Conservation (phyloP, 257 asterid species). For the Salvia splendens region DNA sequence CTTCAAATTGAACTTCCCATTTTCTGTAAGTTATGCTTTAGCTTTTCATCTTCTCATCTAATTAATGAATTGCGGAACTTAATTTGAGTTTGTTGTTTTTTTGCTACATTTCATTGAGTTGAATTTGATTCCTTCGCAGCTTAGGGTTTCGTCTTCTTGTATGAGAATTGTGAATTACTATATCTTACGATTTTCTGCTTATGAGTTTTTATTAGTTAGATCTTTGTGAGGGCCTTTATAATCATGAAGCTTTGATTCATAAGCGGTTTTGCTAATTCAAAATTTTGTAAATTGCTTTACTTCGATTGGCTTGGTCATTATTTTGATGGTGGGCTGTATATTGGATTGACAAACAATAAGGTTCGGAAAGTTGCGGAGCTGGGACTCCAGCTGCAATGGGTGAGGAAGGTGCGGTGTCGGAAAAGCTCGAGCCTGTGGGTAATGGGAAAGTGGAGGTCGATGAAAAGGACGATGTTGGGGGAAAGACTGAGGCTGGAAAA, state of each 20-base stretch:
- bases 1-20: slow-evolving; percentile 29
- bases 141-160: slow-evolving; percentile 48
- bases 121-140: slow-evolving; percentile 18
- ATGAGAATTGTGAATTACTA: slow-evolving; percentile 9
- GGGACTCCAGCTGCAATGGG: slow-evolving; percentile 52
- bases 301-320: slow-evolving; percentile 2
- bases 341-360: background rate
- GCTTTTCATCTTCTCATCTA: background rate
- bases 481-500: slow-evolving; percentile 26
- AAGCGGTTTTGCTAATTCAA: background rate
- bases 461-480: slow-evolving; percentile 36
- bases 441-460: slow-evolving; percentile 45
- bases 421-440: slow-evolving; percentile 41
- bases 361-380: slow-evolving; percentile 1
- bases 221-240: slow-evolving; percentile 16
- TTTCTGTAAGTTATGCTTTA: slow-evolving; percentile 38
- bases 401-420: slow-evolving; percentile 55
- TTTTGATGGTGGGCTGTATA: background rate
- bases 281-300: background rate
- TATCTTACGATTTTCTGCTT: slow-evolving; percentile 20
- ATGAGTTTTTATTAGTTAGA: slow-evolving; percentile 6
- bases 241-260: background rate
- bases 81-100: background rate
- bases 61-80: slow-evolving; percentile 23
- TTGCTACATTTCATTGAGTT: background rate